Evolutionary conservation across 176 grass and related monocot genomes (phyloP), one percentile per base, ranked within the genome.

Genomic region (Urochloa ruziziensis): DNA sequence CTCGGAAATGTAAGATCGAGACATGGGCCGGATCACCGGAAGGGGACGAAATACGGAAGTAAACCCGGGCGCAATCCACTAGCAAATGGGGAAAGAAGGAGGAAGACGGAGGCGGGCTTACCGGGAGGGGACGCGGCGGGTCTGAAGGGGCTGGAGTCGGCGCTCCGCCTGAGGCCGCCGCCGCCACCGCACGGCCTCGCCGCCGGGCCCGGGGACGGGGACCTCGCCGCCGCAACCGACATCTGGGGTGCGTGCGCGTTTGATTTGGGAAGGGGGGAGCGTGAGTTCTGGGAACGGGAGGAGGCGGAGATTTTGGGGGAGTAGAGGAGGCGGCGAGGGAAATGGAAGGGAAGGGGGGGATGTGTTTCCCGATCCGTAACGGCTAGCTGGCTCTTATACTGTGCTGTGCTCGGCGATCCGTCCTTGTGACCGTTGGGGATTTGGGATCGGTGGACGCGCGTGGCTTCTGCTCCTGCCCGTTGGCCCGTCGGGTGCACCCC

Each of bases 61-160:
- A 72, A 35, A 76, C 17, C 33, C 34, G 39, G 51, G 57, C 25
- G 16, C n/a, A 52, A 51, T 12, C 58, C 27, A 3, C 27, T n/a
- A 44, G 10, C 37, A n/a, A 44, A 33, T 12, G 14, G 13, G 30
- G 58, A 58, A 91, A 25, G n/a, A 37, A 7, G 29, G 2, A 27
- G 14, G 3, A 6, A 23, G 44, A n/a, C n/a, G 11, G 24, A n/a
- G 7, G 18, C 1, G 6, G 10, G 8, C 23, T 61, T 81, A 89
- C 87, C 82, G 3, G 8, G 23, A 0, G 78, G 39, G 6, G 85
- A 27, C 12, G 51, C 2, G 21, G 61, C 46, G 36, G 64, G 44
- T 2, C 61, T 70, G 83, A 90, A 78, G 8, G 84, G 84, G 67
- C 49, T 90, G 73, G 88, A 90, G 49, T 90, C 88, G 19, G 84